Conservation (phyloP, 75 land plant species). For the Cryptomeria japonica region DNA sequence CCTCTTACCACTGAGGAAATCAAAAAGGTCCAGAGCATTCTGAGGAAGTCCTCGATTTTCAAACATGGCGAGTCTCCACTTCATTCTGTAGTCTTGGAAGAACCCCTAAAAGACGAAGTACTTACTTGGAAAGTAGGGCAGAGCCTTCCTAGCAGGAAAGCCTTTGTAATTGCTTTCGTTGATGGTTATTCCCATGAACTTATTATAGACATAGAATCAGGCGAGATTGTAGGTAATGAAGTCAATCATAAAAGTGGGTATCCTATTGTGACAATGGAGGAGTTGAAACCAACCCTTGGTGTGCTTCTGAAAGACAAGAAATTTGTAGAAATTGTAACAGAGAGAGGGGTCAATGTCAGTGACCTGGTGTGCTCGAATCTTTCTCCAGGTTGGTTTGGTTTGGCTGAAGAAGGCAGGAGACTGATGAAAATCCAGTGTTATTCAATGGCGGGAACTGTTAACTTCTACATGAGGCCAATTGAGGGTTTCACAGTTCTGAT, state of each 20-base stretch:
- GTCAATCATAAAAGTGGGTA: slow-evolving; percentile 38
- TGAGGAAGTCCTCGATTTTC: slow-evolving; percentile 46
- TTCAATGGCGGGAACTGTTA: slow-evolving; percentile 57
- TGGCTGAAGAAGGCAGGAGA: slow-evolving; percentile 49
- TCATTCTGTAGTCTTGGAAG: slow-evolving; percentile 63
- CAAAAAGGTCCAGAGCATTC: slow-evolving; percentile 39
- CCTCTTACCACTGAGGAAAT: slow-evolving; percentile 72
- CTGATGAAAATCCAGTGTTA: slow-evolving; percentile 70
- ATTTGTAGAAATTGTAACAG: slow-evolving; percentile 45
- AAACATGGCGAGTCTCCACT: slow-evolving; percentile 15
- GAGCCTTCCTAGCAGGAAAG: slow-evolving; percentile 44
- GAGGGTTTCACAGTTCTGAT: slow-evolving; percentile 73
- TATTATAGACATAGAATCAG: slow-evolving; percentile 40
- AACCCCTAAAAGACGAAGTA: slow-evolving; percentile 70
- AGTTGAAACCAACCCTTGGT: slow-evolving; percentile 24
- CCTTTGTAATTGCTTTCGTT: slow-evolving; percentile 44
- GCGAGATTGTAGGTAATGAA: slow-evolving; percentile 14
- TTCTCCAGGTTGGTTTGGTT: slow-evolving; percentile 65
- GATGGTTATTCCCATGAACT: slow-evolving; percentile 27
- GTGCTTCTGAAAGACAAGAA: slow-evolving; percentile 35
- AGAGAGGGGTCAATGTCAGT: slow-evolving; percentile 54
- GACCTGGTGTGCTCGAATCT: slow-evolving; percentile 55
- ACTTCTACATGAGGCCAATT: slow-evolving; percentile 88
- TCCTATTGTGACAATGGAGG: slow-evolving; percentile 63
- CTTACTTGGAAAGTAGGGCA: slow-evolving; percentile 52